phyloP scores from a whole-genome alignment of 1,139 yeast species.

The Saccharomycopsis hybrid region DNA sequence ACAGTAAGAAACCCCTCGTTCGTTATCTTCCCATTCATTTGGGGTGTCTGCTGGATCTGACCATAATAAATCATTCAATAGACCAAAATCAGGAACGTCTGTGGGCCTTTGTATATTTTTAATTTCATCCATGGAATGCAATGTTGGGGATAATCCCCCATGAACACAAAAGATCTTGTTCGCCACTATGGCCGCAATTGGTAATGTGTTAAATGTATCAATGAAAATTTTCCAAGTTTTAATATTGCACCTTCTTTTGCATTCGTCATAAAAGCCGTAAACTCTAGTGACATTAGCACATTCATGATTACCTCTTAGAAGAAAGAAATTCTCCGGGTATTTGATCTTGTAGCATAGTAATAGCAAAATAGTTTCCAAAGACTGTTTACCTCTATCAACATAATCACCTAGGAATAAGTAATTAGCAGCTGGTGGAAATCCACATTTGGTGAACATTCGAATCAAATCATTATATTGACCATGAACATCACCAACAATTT shows the following conservation, averaged over 20 bases:
- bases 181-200: constrained; percentile 93
- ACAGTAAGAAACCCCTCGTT: constrained; percentile 95
- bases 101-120: constrained; percentile 90
- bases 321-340: constrained; percentile 91
- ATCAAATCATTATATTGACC: constrained; percentile 93
- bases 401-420: constrained; percentile 91
- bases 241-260: constrained; percentile 86
- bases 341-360: constrained; percentile 88
- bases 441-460: constrained; percentile 89
- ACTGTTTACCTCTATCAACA: constrained; percentile 95
- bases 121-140: constrained; percentile 87
- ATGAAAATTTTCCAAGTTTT: constrained; percentile 92
- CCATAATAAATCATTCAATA: constrained; percentile 89
- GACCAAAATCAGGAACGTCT: constrained; percentile 94
- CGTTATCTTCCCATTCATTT: constrained; percentile 98
- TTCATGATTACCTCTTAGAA: constrained; percentile 92
- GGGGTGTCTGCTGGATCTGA: constrained; percentile 93
- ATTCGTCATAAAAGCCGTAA: constrained; percentile 95
- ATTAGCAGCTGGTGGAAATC: constrained; percentile 95
- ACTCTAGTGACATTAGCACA: constrained; percentile 95
- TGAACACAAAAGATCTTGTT: constrained; percentile 96
- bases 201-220: constrained; percentile 90
- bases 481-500: constrained; percentile 96
- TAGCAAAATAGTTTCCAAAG: constrained; percentile 80
- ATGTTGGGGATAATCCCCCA: constrained; percentile 91